Base-by-base conservation (phyloP, 345 rosid species). In the Citrus trifoliata region DNA sequence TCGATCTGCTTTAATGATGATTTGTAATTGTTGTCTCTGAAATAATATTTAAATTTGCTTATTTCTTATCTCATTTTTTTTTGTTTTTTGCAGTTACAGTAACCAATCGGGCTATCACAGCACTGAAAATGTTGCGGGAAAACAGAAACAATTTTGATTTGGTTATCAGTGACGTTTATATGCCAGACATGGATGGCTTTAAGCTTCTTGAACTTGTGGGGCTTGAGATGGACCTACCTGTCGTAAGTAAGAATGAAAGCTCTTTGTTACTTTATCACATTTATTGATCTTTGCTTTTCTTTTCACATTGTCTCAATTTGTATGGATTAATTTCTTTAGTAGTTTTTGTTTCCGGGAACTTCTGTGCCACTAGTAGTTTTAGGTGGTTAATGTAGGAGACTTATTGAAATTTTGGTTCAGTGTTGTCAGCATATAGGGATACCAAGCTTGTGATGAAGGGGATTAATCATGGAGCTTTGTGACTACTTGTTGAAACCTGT, bases 401-500 rank as follows among this genome's bases (percentile, higher is more conserved):
- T 9, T 22, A n/a, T 21, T 72, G 9, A 79, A 67, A 70, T 64
- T 51, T 76, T 76, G 79, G 75, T 74, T 76, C 90, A 90, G 97
- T 94, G 98, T 81, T 96, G 84, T 95, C 99, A 6, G 89, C 93
- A 16, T 88, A 91, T 51, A 86, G 99, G 48, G 98, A 95, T 77
- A 82, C 86, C 59, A 88, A 89, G 77, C 92, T 92, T 56, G 97
- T 93, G 6, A 90, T 90, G 90, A 92, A 95, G 84, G 99, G 99
- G 67, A 83, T 96, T 46, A 82, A 85, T 8, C 97, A 93, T 71
- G 99, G 99, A 22, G 99, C 99, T 2, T n/a, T 89, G 89, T 48
- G 98, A 96, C 80, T 96, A 94, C 78, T 77, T 96, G 76, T 78
- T 91, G 61, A 96, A 96, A 79, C 99, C 97, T 28, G 94, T 94